Percentiles rank a stretch among this genome's conserved stretches.
Conservation (phyloP, 2,329 filamentous ascomycete genomes). For the Diaporthe batatas region DNA sequence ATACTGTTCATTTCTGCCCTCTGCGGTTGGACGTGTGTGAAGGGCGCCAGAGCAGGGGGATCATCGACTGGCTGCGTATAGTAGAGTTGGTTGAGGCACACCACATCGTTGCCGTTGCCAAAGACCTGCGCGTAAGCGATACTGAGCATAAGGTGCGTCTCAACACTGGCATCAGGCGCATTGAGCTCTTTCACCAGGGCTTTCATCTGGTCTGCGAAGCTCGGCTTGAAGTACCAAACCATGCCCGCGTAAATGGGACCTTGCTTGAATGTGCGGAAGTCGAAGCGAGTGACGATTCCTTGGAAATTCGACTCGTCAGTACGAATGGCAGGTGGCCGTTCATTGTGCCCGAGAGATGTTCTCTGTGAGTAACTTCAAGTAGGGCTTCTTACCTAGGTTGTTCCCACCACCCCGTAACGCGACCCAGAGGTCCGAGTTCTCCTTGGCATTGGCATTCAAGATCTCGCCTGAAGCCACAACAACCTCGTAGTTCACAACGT, state of each 20-base stretch:
- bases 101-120: neutral
- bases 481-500: slow-evolving; percentile 54
- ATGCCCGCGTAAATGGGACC: slow-evolving; percentile 48
- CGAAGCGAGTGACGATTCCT: slow-evolving; percentile 49
- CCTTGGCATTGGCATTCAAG: slow-evolving; percentile 52
- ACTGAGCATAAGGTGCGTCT: slow-evolving; percentile 4
- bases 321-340: neutral
- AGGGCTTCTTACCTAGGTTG: neutral
- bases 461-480: slow-evolving; percentile 56
- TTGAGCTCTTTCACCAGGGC: slow-evolving; percentile 36
- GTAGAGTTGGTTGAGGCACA: slow-evolving; percentile 1
- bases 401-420: too few species aligned
- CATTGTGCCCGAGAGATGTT: neutral
- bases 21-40: neutral
- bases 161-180: neutral
- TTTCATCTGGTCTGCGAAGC: slow-evolving; percentile 42
- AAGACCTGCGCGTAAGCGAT: neutral
- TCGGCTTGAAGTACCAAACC: slow-evolving; percentile 43
- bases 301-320: slow-evolving; percentile 43
- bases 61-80: neutral
- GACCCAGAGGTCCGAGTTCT: slow-evolving; percentile 47
- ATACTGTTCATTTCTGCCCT: neutral
- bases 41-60: neutral
- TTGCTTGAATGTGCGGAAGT: slow-evolving; percentile 42
- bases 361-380: neutral